Evolutionary conservation across 805 yeast genomes (phyloP).

Genomic region (Zygosaccharomyces rouxii): DNA sequence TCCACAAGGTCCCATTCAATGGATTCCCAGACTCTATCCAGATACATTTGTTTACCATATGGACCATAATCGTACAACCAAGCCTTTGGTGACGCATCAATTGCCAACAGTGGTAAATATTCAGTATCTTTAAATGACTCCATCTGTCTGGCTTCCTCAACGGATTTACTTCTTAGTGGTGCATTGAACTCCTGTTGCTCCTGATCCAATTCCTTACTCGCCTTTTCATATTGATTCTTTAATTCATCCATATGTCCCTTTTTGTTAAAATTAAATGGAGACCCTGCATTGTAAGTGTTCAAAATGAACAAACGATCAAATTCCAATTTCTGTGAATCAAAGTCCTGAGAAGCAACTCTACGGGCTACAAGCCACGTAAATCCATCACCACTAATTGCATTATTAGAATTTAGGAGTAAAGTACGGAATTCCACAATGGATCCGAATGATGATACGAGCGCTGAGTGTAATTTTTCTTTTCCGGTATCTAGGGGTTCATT

Average conservation of each 20-base stretch:
- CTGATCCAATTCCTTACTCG: conserved; percentile 17
- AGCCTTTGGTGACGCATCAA: conserved; percentile 68
- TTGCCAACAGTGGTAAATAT: conserved; percentile 58
- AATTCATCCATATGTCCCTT: conserved; percentile 37
- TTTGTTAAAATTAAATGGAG: conserved; percentile 65
- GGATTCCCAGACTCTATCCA: conserved; percentile 63
- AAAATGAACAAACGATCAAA: conserved; percentile 57
- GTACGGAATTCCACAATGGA: conserved; percentile 71
- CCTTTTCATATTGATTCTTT: conserved; percentile 23
- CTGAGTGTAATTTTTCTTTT: conserved; percentile 37
- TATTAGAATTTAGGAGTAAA: conserved; percentile 62
- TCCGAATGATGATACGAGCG: conserved; percentile 65
- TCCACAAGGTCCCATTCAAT: conserved; percentile 68
- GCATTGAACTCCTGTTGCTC: conserved; percentile 9
- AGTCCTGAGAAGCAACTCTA: conserved; percentile 16
- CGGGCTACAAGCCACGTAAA: conserved; percentile 81
- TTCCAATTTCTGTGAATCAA: conserved; percentile 19
- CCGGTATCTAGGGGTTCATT: conserved; percentile 34
- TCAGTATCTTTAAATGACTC: conserved; percentile 22
- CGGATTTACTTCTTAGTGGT: conserved; percentile 18
- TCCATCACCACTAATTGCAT: conserved; percentile 81
- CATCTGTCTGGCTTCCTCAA: conserved; percentile 40
- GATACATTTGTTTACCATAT: conserved; percentile 60
- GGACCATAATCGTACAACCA: conserved; percentile 75
- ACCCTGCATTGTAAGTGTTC: conserved; percentile 87